These are phyloP conservation scores for Monilinia fructicola DNA, from an alignment of 2,329 filamentous ascomycete species.

Conservation along the genomic window DNA sequence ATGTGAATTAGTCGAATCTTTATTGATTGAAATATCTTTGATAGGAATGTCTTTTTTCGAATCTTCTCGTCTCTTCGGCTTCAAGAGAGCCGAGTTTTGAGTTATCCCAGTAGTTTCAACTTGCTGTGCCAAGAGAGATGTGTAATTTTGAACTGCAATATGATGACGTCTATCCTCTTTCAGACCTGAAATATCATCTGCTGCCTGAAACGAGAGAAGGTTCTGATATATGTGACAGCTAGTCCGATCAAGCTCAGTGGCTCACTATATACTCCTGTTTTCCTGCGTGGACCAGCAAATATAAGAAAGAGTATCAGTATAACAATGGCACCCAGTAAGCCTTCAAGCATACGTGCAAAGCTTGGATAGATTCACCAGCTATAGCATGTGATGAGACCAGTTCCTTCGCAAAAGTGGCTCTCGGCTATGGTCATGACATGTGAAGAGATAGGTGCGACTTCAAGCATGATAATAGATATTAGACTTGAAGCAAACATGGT, in stretches of 20 bases:
- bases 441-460: not conserved
- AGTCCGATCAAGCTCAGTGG: conserved; percentile 8
- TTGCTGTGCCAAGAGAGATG: not conserved
- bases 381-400: not conserved
- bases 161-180: too few species aligned
- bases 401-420: not conserved
- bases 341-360: not conserved
- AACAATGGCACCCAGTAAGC: not conserved
- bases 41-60: not conserved
- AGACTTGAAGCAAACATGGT: not conserved
- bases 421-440: conserved; percentile 1
- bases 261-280: conserved; percentile 5
- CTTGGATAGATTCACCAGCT: conserved; percentile 5
- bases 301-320: not conserved
- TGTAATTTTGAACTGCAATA: not conserved
- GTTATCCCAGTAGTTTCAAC: not conserved
- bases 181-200: not conserved
- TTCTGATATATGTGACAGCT: not conserved
- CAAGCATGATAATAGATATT: not conserved
- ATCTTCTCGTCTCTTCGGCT: not conserved
- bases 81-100: not conserved
- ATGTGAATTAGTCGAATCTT: not conserved
- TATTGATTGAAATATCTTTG: not conserved
- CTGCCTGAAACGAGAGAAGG: not conserved
- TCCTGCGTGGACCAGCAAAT: not conserved